Conservation (phyloP, 768 basidiomycete genomes). For the Tulasnella sp. region DNA sequence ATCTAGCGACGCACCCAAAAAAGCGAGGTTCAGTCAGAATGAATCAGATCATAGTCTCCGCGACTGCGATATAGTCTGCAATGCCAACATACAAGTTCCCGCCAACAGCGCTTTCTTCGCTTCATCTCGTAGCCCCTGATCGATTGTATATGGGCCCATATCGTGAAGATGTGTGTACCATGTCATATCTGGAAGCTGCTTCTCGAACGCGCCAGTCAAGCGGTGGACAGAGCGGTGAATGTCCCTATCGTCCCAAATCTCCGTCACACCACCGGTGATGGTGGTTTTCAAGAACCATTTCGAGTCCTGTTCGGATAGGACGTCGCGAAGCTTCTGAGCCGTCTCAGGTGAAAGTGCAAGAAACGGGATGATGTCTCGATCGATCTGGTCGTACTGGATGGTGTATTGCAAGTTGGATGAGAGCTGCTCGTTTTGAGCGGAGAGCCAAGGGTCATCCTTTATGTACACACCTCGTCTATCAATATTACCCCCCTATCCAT, state of each 20-base stretch:
- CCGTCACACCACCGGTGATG: background rate
- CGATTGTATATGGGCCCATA: background rate
- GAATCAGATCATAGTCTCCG: no score
- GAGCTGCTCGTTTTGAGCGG: no score
- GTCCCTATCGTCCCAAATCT: background rate
- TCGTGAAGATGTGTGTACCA: background rate
- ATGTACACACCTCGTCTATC: constrained; percentile 20
- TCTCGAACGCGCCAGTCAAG: background rate
- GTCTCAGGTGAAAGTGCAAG: background rate
- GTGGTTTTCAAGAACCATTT: background rate
- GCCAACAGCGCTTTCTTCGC: background rate
- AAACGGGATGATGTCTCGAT: constrained; percentile 17
- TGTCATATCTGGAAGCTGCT: background rate
- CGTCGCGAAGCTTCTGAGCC: background rate
- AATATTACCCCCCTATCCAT: constrained; percentile 2
- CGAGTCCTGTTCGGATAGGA: background rate
- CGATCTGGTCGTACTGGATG: constrained; percentile 29
- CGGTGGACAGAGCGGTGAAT: background rate
- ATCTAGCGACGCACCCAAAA: no score
- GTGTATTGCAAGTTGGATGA: no score
- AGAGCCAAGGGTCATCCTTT: constrained; percentile 12
- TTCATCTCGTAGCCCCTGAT: background rate
- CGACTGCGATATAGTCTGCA: no score
- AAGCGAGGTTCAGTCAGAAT: no score
- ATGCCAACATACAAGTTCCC: background rate